These are phyloP conservation scores for Aquilaria yunnanensis DNA, from an alignment of 345 rosid genomes.

Conservation along the genomic window DNA sequence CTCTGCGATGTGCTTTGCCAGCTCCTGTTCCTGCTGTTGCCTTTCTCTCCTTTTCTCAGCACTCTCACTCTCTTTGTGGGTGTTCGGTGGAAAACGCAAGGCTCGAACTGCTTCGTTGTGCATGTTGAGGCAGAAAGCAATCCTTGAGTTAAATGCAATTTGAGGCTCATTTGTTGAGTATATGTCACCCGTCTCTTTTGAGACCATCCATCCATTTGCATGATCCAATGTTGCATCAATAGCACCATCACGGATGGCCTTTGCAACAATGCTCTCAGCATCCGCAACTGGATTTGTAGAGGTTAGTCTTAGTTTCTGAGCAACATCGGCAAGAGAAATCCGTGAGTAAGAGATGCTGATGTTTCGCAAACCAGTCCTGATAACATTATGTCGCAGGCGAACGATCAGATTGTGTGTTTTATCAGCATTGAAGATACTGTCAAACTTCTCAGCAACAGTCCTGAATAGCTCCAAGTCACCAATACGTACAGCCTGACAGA, in stretches of 20 bases:
- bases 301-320: conserved; percentile 51
- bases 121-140: conserved; percentile 83
- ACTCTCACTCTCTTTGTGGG: conserved; percentile 75
- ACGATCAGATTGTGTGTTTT: conserved; percentile 67
- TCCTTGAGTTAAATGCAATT: conserved; percentile 75
- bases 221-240: conserved; percentile 82
- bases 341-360: conserved; percentile 73
- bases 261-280: conserved; percentile 79
- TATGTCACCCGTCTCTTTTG: conserved; percentile 84
- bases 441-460: conserved; percentile 62
- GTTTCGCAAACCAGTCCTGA: conserved; percentile 74
- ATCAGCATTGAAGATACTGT: conserved; percentile 50
- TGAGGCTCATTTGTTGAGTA: conserved; percentile 93
- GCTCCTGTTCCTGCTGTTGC: conserved; percentile 86
- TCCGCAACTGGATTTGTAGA: conserved; percentile 64
- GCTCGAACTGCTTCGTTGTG: conserved; percentile 87
- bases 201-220: conserved; percentile 63
- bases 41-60: conserved; percentile 82
- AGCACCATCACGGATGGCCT: conserved; percentile 85
- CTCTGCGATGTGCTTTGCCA: conserved; percentile 82
- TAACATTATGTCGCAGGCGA: conserved; percentile 73
- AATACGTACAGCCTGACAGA: conserved; percentile 68
- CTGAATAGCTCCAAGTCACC: conserved; percentile 91
- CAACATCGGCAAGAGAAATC: conserved; percentile 62
- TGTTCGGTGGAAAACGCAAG: conserved; percentile 61